Base-by-base conservation (phyloP, 1,139 yeast species). In the Kurtzmaniella quercitrusa region DNA sequence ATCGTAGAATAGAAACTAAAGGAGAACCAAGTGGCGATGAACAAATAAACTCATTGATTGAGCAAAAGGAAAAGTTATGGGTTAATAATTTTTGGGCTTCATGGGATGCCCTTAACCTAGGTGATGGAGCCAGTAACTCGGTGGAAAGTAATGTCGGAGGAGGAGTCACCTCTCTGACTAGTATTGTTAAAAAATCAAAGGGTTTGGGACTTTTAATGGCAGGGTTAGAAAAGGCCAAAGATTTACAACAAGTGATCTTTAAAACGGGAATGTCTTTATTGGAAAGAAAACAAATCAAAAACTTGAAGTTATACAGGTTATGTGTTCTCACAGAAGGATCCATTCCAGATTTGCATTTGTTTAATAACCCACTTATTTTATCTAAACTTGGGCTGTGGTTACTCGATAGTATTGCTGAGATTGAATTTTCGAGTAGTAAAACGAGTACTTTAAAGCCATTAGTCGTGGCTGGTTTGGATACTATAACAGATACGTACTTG, bases 21-120 rank as follows among this genome's bases (percentile, higher is more conserved):
- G n/a, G 37, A 8, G 33, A 14, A 22, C 18, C 34, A 30, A 16
- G 17, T 5, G 34, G 34, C 8, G 73, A 67, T 16, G 71, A 66
- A 17, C 59, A 63, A 23, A 68, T 76, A 33, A 64, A 66, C 42
- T 59, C 65, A n/a, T 59, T 74, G 43, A 76, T 82, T 23, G 63
- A 65, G 14, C 66, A 66, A 42, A 69, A 81, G 54, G 91, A 85
- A 51, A 77, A 81, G 50, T 74, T 78, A 39, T 93, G 96, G 95
- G 81, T 91, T 3, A 76, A 79, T 42, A 89, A 91, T 57, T 94
- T 94, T 60, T 93, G 98, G 98, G 75, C 81, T 26, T 87, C 96
- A 12, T 94, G 96, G 94, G 98, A 93, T 64, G 88, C 98, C 1
- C 68, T 91, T 40, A 68, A 60, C 46, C 82, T 82, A 59, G 34